Base-by-base conservation (phyloP, 331 rosid species). In the Quercus lobata region DNA sequence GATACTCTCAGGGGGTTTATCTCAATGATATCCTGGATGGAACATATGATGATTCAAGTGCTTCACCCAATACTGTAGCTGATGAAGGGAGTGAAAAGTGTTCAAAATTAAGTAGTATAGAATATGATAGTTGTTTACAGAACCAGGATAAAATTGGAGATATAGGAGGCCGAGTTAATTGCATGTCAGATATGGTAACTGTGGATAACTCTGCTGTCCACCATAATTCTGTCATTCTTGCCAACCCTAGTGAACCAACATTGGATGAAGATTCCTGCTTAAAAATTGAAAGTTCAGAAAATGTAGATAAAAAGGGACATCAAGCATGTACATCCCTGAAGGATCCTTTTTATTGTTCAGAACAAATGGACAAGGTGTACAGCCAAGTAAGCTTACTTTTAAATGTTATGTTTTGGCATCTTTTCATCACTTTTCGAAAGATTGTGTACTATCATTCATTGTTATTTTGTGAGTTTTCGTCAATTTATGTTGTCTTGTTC, bases 231-330 rank as follows among this genome's bases (percentile, higher is more conserved):
- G 78, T 78, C 54, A 69, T 66, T 61, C 76, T 75, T 81, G 57
- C 61, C 29, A 44, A 69, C 62, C 29, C 53, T 69, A 73, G 34
- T 49, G 86, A 80, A 27, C 87, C 62, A n/a, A 49, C 70, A 60
- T 58, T 83, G 29, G 58, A 21, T 30, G 34, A 32, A 9, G 68
- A 34, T 49, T 63, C 63, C 25, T 73, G 57, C 72, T 49, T 53
- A 74, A 57, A 81, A 77, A 65, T 80, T 63, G 81, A 77, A 46
- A 71, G 80, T 74, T 68, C 80, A 41, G 53, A 77, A 76, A 79
- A n/a, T 83, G 87, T 63, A 72, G 78, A 35, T 79, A 29, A 65
- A 61, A 81, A 74, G 4, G 69, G 32, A 63, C 81, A 77, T 71
- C 81, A 79, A 70, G 32, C 79, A n/a, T 27, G 35, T 57, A 57